Evolutionary conservation across 2,329 filamentous ascomycete species (phyloP), one percentile per base, ranked within the genome.

Genomic region (Arachnomyces sp.): DNA sequence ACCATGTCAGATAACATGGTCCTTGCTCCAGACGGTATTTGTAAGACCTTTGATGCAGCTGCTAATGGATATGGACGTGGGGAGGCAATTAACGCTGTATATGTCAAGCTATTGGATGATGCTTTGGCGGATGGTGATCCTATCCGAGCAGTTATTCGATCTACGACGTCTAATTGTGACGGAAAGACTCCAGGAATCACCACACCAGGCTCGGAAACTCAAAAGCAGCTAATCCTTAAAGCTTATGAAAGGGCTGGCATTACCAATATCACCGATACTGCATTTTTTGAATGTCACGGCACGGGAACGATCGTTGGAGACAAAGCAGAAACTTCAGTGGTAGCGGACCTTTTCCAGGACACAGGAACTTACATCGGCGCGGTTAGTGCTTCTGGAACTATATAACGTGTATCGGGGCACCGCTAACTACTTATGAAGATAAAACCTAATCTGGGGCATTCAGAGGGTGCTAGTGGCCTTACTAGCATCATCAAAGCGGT

Each of bases 51-150:
- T 36, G 69, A 71, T 41, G 45, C 57, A 4, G 48, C 53, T 7
- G 68, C 63, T 1, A 59, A 65, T 38, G 71, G 71, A 1, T 74
- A 73, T 43, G 63, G 55, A 0, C 59, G 69, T 9, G 70, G 68
- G 3, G 71, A 74, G 47, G 71, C 63, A 5, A 52, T 65, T 9
- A 64, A 53, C 2, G 51, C 56, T 16, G 28, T 73, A 4, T 40
- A 70, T 1, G 38, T 74, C 7, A 73, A 73, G 45, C 59, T 54
- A 0, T 42, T 73, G 0, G 44, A 52, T 6, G 54, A 65, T 33
- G 70, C 70, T 1, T 34, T 72, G 7, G 48, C 52, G 14, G 64
- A 68, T 21, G 56, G 59, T 3, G 63, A 73, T 44, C 54, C 55
- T 0, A 66, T 73, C 18, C 57, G 64, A 3, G 64, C 63, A 2